Conservation (phyloP, 257 asterid species). For the Ocimum tenuiflorum region DNA sequence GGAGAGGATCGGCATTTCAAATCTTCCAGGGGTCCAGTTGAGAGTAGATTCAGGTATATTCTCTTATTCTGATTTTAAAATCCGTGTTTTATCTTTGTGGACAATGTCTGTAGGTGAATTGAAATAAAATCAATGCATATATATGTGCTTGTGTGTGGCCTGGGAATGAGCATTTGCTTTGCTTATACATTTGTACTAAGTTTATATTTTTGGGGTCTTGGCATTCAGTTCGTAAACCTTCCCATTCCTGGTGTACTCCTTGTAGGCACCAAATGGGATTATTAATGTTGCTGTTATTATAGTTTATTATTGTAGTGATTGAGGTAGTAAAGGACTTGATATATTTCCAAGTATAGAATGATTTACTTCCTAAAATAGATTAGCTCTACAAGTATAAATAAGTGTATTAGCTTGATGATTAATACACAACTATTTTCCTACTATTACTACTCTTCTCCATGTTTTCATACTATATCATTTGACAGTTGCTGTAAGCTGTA, state of each 20-base stretch:
- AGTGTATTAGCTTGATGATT: too few relatives aligned
- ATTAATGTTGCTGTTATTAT: too few relatives aligned
- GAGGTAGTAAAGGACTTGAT: too few relatives aligned
- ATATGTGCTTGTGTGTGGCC: neutral
- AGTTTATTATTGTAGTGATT: too few relatives aligned
- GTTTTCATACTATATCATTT: too few relatives aligned
- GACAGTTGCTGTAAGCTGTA: too few relatives aligned
- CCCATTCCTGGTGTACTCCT: neutral
- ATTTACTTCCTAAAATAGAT: too few relatives aligned
- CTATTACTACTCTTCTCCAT: too few relatives aligned
- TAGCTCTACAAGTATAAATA: too few relatives aligned
- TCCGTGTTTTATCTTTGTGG: neutral
- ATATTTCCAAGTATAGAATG: too few relatives aligned
- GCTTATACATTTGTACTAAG: neutral
- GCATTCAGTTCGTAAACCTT: neutral
- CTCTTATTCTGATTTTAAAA: neutral
- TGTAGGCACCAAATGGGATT: neutral
- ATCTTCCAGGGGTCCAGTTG: conserved; percentile 38
- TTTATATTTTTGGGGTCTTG: neutral
- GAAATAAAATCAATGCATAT: neutral
- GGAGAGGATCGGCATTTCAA: conserved; percentile 35
- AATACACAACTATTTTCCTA: too few relatives aligned
- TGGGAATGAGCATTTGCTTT: neutral
- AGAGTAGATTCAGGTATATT: conserved; percentile 57
- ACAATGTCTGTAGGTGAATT: neutral